These are phyloP conservation scores for Venturia oleaginea DNA, from an alignment of 2,329 filamentous ascomycete species.

Conservation along the genomic window DNA sequence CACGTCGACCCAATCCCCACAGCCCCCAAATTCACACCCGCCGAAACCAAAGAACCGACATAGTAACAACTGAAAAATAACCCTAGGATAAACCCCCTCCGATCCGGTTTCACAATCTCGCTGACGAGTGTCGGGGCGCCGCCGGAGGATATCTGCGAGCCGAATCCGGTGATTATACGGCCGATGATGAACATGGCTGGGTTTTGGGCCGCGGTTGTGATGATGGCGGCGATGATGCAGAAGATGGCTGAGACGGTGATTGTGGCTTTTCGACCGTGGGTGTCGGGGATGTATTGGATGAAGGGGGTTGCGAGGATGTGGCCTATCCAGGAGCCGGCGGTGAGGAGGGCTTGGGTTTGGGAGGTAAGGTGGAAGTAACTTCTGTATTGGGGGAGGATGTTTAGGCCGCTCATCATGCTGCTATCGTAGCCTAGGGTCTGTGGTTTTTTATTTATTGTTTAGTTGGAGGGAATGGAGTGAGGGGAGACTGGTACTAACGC, in stretches of 20 bases:
- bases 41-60: constrained; percentile 32
- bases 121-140: constrained; percentile 40
- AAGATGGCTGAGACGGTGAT: constrained; percentile 24
- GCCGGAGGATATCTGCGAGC: constrained; percentile 34
- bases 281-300: constrained; percentile 36
- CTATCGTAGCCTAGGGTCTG: constrained; percentile 30
- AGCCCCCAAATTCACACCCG: constrained; percentile 39
- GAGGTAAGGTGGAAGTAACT: constrained; percentile 47
- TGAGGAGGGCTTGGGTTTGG: constrained; percentile 39
- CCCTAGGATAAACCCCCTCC: constrained; percentile 36
- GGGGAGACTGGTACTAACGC: neutral
- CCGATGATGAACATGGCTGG: constrained; percentile 43
- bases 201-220: constrained; percentile 42
- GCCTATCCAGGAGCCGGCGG: constrained; percentile 38
- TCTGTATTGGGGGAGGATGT: constrained; percentile 48
- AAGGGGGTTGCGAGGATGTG: constrained; percentile 34
- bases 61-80: constrained; percentile 28
- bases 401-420: constrained; percentile 48
- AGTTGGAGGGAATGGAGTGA: neutral
- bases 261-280: constrained; percentile 33
- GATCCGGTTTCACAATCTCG: constrained; percentile 39
- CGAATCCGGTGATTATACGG: constrained; percentile 41
- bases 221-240: constrained; percentile 36
- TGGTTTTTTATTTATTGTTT: neutral
- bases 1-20: constrained; percentile 36